Percentiles rank a stretch among this genome's conserved stretches.
phyloP scores from a whole-genome alignment of 768 basidiomycete genomes.

The Trametes gibbosa region DNA sequence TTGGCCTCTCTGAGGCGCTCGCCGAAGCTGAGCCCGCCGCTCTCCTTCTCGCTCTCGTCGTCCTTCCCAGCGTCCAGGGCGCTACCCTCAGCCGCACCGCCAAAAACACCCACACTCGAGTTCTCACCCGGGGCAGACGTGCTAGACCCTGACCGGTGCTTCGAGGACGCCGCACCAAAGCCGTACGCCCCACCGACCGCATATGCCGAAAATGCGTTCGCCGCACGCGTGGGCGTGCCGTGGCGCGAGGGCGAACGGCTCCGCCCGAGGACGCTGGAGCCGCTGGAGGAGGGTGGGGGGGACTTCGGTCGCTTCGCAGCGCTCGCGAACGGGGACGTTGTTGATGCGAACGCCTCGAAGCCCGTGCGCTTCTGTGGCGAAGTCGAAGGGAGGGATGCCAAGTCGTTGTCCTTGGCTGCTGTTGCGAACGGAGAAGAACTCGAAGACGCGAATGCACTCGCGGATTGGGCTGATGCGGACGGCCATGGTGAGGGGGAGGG shows the following conservation, averaged over 20 bases:
- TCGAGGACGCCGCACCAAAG: conserved; percentile 48
- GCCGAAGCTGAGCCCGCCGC: conserved; percentile 44
- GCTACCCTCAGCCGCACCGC: conserved; percentile 1
- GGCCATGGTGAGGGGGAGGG: conserved; percentile 30
- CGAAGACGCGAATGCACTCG: conserved; percentile 12
- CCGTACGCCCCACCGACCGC: conserved; percentile 46
- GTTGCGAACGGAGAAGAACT: conserved; percentile 13
- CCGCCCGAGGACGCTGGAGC: conserved; percentile 26
- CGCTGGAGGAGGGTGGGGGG: conserved; percentile 34
- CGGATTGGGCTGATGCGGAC: conserved; percentile 9
- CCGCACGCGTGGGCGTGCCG: conserved; percentile 35
- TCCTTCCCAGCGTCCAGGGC: conserved; percentile 13
- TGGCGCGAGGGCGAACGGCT: conserved; percentile 54
- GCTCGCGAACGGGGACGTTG: conserved; percentile 49
- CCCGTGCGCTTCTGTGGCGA: conserved; percentile 46
- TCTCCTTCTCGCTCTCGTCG: conserved; percentile 30
- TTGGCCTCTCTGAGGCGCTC: conserved; percentile 63
- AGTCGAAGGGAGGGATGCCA: neutral
- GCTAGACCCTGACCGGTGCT: conserved; percentile 39
- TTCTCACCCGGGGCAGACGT: conserved; percentile 22
- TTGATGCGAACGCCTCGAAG: conserved; percentile 55
- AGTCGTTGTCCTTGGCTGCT: conserved; percentile 30
- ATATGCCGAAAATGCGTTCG: conserved; percentile 58
- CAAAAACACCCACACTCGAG: conserved; percentile 12
- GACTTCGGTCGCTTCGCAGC: conserved; percentile 52